Evolutionary conservation across 176 grass and related monocot genomes (phyloP).

Genomic region (Triticum urartu): DNA sequence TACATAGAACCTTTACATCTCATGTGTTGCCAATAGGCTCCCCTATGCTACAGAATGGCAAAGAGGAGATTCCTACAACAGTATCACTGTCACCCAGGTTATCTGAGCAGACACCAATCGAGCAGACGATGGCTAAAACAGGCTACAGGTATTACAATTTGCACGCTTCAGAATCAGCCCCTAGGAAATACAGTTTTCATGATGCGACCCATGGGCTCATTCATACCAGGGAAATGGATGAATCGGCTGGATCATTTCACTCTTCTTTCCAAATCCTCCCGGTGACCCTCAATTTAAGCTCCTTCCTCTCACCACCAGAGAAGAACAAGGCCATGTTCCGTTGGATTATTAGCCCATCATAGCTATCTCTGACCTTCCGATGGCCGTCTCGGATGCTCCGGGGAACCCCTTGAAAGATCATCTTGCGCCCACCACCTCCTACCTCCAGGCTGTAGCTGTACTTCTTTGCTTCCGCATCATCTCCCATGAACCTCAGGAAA

Average conservation of each 20-base stretch:
- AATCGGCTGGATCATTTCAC: background rate
- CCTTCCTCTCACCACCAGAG: conserved; percentile 77
- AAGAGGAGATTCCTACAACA: conserved; percentile 31
- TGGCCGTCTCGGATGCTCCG: conserved; percentile 87
- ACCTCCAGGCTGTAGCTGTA: conserved; percentile 95
- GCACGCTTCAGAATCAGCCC: background rate
- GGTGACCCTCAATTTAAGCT: conserved; percentile 87
- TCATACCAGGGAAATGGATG: background rate
- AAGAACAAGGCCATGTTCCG: conserved; percentile 95
- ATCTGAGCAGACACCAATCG: background rate
- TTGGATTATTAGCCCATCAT: conserved; percentile 88
- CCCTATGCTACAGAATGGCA: conserved; percentile 32
- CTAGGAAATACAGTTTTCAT: conserved; percentile 5
- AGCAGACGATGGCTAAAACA: conserved; percentile 14
- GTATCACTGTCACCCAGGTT: background rate
- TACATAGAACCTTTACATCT: conserved; percentile 14
- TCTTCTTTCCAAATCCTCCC: conserved; percentile 88
- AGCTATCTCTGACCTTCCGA: conserved; percentile 81
- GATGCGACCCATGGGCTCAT: background rate
- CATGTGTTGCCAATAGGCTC: conserved; percentile 17
- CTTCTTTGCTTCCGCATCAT: conserved; percentile 74
- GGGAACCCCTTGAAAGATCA: conserved; percentile 88
- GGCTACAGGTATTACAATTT: background rate
- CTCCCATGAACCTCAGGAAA: conserved; percentile 96
- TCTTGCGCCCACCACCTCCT: conserved; percentile 78